Evolutionary conservation across 768 basidiomycete genomes (phyloP), one percentile per base, ranked within the genome.

Genomic region (Russula sp.): DNA sequence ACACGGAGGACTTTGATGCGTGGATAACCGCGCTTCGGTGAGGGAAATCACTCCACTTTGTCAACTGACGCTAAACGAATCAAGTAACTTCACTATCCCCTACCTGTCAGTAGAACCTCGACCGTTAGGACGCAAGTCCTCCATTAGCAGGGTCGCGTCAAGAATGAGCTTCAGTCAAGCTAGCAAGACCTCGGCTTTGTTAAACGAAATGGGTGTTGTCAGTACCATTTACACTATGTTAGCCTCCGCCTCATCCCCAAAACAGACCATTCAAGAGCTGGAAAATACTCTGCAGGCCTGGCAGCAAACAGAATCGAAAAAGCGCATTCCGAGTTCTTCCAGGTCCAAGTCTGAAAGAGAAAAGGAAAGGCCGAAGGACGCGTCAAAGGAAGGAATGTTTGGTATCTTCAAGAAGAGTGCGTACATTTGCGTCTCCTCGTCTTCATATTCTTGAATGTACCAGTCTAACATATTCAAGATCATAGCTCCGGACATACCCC

Each of bases 1-100:
- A 75, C 50, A 73, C 74, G 18, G 81, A 83, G 9, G 90, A 93
- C 68, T 92, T 90, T 65, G 74, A 83, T 52, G 74, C 69, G 51
- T 93, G 90, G 90, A 87, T 88, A 81, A 65, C 75, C 29, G 84
- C 86, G 32, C 82, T 91, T 69, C 84, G 90, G 89, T 87, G 67
- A 72, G 54, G 42, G 42, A 56, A 36, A 48, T 13, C 35, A 29
- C 32, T 11, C 34, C 10, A 35, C 50, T 34, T 10, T 32, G 39
- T n/a, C 25, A 8, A 29, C 36, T 25, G 29, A 11, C 45, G 35
- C 64, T 60, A 20, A 60, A 53, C 22, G 47, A 45, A 51, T 63
- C 69, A 43, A 91, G 89, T 73, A 84, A 79, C 69, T 88, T 88
- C 66, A 81, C 85, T 65, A 77, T 79, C n/a, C 68, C 75, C 34